Evolutionary conservation across 169 alveolate genomes (phyloP), one percentile per base, ranked within the genome.

Genomic region (Babesia caballi): DNA sequence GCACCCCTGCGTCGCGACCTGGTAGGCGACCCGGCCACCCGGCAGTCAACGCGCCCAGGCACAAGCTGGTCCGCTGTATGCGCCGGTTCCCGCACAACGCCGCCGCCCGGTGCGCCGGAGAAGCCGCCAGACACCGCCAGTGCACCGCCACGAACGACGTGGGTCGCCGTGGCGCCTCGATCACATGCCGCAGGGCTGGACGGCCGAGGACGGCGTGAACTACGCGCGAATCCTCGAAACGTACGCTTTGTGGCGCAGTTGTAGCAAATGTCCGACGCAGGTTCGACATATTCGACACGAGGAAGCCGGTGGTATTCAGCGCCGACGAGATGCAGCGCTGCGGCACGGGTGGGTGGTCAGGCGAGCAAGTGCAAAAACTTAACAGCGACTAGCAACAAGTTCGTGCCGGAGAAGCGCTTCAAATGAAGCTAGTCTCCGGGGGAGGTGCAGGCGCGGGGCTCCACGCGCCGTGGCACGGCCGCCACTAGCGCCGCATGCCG

Each of bases 51-150:
- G 21, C 42, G 11, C 51, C 28, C 44, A 70, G 88, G 88, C 70
- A 47, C 71, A 81, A 70, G 42, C 81, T 81, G 27, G 88, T 81
- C n/a, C 67, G 80, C 49, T 81, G 88, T 65, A 81, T 81, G 88
- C 52, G 88, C 5, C 41, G 88, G 19, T 81, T 54, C 63, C 88
- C 88, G 46, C 88, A 81, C 42, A 61, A 52, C 35, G 33, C 36
- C 57, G 46, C 67, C 5, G 21, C 66, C 5, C n/a, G 25, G 23
- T 81, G 88, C 57, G 52, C 54, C 4, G 88, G 84, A 30, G 88
- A 81, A 44, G 83, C 88, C n/a, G 61, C 84, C 33, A 60, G 88
- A 32, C 88, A 81, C 59, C 50, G 71, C 49, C 88, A 81, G 42
- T 81, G 88, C 56, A 53, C 80, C 19, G 41, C 54, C 27, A 56